These are phyloP conservation scores for Tephrocybe sp. DNA, from an alignment of 768 basidiomycete species.

Conservation along the genomic window DNA sequence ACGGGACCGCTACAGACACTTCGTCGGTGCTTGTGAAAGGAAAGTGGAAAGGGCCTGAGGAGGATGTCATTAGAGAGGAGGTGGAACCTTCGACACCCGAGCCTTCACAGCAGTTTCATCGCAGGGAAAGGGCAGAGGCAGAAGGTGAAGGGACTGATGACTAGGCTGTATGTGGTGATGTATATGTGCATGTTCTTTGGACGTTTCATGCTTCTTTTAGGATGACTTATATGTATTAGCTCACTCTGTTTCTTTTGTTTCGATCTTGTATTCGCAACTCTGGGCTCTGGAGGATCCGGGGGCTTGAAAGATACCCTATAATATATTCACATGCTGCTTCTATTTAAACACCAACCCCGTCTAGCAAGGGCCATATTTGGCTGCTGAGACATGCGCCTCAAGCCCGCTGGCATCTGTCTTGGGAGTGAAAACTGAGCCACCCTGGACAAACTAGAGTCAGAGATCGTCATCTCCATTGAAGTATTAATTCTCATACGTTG, in stretches of 20 bases:
- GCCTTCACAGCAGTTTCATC: slow-evolving; percentile 24
- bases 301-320: slow-evolving; percentile 11
- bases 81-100: slow-evolving; percentile 29
- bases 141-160: slow-evolving; percentile 19
- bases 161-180: slow-evolving; percentile 14
- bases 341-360: slow-evolving; percentile 1
- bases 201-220: slow-evolving; percentile 3
- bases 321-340: background rate
- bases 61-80: slow-evolving; percentile 31
- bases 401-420: slow-evolving; percentile 41
- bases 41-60: slow-evolving; percentile 31
- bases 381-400: slow-evolving; percentile 39
- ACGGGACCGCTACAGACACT: slow-evolving; percentile 29
- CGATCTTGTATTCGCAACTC: slow-evolving; percentile 11
- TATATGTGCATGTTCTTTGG: slow-evolving; percentile 2
- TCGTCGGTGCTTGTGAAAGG: slow-evolving; percentile 19
- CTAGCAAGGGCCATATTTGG: slow-evolving; percentile 41
- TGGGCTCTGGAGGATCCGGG: slow-evolving; percentile 9
- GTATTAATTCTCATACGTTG: slow-evolving; percentile 23
- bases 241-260: slow-evolving; percentile 3
- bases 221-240: slow-evolving; percentile 9
- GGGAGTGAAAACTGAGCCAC: slow-evolving; percentile 42
- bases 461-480: background rate
- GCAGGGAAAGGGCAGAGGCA: slow-evolving; percentile 25
- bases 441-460: slow-evolving; percentile 18